Percentiles rank a stretch among this genome's conserved stretches.
Evolutionary conservation across 2,329 filamentous ascomycete genomes (phyloP).

Genomic region (Annulohypoxylon truncatum): DNA sequence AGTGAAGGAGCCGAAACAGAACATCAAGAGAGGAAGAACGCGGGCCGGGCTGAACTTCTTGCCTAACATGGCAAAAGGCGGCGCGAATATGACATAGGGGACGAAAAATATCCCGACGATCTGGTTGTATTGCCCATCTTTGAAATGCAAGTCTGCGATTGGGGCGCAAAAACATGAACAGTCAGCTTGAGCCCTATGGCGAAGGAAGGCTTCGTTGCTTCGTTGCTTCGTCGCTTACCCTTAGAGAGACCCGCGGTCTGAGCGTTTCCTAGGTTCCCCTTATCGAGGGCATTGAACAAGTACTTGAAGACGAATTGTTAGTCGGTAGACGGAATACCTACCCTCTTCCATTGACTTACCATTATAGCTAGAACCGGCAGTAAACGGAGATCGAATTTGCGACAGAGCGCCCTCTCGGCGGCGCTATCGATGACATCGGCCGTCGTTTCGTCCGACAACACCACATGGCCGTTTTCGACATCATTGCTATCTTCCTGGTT

Average conservation of each 20-base stretch:
- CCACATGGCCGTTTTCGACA: slow-evolving; percentile 44
- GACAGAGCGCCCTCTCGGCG: slow-evolving; percentile 63
- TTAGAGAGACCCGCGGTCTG: slow-evolving; percentile 64
- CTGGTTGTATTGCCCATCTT: slow-evolving; percentile 73
- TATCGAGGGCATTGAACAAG: slow-evolving; percentile 61
- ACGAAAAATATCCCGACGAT: slow-evolving; percentile 78
- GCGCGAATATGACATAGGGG: slow-evolving; percentile 77
- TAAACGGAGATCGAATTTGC: slow-evolving; percentile 66
- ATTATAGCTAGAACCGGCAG: slow-evolving; percentile 66
- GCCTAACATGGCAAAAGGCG: slow-evolving; percentile 72
- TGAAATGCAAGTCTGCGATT: slow-evolving; percentile 66
- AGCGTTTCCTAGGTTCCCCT: slow-evolving; percentile 66
- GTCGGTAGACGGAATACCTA: too few relatives aligned
- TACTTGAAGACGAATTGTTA: slow-evolving; percentile 44
- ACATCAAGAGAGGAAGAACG: slow-evolving; percentile 73
- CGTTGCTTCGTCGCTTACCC: slow-evolving; percentile 42
- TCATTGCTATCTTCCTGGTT: slow-evolving; percentile 37
- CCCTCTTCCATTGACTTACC: slow-evolving; percentile 48
- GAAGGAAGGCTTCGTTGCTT: slow-evolving; percentile 15
- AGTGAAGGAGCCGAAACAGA: slow-evolving; percentile 73
- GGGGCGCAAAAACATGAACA: not conserved
- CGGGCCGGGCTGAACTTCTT: slow-evolving; percentile 74
- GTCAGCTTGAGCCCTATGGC: not conserved
- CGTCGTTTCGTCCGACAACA: slow-evolving; percentile 51
- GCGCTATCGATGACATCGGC: slow-evolving; percentile 52